Evolutionary conservation across 2,329 filamentous ascomycete genomes (phyloP).

Genomic region (Truncatella angustata): DNA sequence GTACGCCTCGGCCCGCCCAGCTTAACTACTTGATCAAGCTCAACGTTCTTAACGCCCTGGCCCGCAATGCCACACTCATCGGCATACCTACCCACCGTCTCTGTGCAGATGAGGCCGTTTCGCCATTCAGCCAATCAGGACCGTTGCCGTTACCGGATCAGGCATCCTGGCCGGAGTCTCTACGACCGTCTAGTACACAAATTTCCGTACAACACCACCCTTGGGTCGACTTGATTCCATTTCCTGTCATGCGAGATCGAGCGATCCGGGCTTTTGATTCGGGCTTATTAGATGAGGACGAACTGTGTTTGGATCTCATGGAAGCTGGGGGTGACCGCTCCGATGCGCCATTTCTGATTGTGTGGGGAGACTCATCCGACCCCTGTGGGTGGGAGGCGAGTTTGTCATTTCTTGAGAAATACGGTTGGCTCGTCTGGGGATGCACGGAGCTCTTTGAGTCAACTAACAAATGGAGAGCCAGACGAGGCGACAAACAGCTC

Average conservation of each 20-base stretch:
- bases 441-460: constrained; percentile 30
- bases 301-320: constrained; percentile 26
- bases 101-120: constrained; percentile 16
- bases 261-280: constrained; percentile 16
- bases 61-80: constrained; percentile 9
- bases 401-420: constrained; percentile 31
- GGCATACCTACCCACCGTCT: constrained; percentile 13
- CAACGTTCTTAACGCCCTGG: constrained; percentile 13
- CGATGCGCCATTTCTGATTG: constrained; percentile 29
- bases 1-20: neutral
- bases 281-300: constrained; percentile 23
- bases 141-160: constrained; percentile 9
- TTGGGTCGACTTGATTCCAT: constrained; percentile 28
- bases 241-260: constrained; percentile 27
- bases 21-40: constrained; percentile 5
- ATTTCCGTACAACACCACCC: constrained; percentile 20
- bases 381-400: constrained; percentile 38
- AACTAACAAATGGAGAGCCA: constrained; percentile 33
- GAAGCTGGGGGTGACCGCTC: constrained; percentile 20
- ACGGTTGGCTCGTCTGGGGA: constrained; percentile 32
- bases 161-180: constrained; percentile 14
- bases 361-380: constrained; percentile 35
- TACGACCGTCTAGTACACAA: constrained; percentile 27
- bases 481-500: constrained; percentile 28
- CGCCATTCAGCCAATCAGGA: constrained; percentile 14